Percentiles rank a stretch among this genome's conserved stretches.
Evolutionary conservation across 768 basidiomycete species (phyloP).

Genomic region (Boletus patriciae): DNA sequence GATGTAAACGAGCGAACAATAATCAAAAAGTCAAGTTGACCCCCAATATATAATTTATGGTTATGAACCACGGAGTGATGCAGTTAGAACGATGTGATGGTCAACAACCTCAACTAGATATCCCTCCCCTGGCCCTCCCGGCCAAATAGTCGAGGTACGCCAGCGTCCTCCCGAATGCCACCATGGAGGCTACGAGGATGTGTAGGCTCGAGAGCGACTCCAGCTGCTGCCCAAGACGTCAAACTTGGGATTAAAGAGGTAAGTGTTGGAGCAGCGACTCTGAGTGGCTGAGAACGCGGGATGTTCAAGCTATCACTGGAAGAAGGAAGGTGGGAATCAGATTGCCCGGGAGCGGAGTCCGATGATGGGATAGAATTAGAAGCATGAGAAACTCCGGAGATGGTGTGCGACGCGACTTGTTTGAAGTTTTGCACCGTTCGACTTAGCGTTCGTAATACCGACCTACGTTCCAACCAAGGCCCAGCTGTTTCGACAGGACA

Average conservation of each 20-base stretch:
- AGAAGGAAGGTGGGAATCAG: slow-evolving; percentile 1
- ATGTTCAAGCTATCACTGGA: slow-evolving; percentile 7
- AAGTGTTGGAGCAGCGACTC: slow-evolving; percentile 22
- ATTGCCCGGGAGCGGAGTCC: slow-evolving; percentile 2
- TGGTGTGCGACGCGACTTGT: slow-evolving; percentile 32
- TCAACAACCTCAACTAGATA: too few relatives aligned
- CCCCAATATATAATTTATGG: too few relatives aligned
- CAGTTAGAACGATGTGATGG: too few relatives aligned
- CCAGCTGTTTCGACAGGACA: slow-evolving; percentile 8
- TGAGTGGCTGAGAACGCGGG: slow-evolving; percentile 22
- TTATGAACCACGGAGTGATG: too few relatives aligned
- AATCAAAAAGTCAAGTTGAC: not conserved
- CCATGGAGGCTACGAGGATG: too few relatives aligned
- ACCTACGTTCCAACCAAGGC: slow-evolving; percentile 42
- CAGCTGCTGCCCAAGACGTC: slow-evolving; percentile 36
- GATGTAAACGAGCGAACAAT: not conserved
- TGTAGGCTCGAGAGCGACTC: not conserved
- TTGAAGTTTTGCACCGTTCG: slow-evolving; percentile 54
- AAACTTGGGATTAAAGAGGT: slow-evolving; percentile 34
- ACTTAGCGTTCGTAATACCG: slow-evolving; percentile 55
- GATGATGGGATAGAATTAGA: slow-evolving; percentile 9
- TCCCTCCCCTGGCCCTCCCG: too few relatives aligned
- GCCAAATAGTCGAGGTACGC: too few relatives aligned
- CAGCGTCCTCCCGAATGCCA: too few relatives aligned
- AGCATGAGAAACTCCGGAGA: slow-evolving; percentile 21